Conservation (phyloP, 768 basidiomycete genomes). For the Tylopilus cervinicoccineus region DNA sequence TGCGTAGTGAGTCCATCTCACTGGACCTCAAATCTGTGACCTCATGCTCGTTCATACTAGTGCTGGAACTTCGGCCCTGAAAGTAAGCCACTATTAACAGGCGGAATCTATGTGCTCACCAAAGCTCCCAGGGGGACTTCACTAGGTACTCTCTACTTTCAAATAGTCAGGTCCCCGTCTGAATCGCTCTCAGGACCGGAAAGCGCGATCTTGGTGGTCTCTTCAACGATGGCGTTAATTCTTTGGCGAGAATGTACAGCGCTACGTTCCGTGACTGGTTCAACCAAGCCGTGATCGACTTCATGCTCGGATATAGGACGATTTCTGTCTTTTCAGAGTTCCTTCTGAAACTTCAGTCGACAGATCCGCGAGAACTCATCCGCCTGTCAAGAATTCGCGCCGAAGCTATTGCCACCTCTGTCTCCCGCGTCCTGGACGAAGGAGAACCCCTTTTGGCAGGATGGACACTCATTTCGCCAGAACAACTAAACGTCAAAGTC, state of each 20-base stretch:
- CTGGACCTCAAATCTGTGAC: not conserved
- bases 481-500: slow-evolving; percentile 64
- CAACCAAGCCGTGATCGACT: slow-evolving; percentile 92
- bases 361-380: slow-evolving; percentile 89
- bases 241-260: slow-evolving; percentile 84
- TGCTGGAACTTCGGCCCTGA: slow-evolving; percentile 94
- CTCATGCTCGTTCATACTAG: slow-evolving; percentile 38
- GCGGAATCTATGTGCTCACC: slow-evolving; percentile 5
- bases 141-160: slow-evolving; percentile 52
- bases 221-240: slow-evolving; percentile 95
- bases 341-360: slow-evolving; percentile 77
- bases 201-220: slow-evolving; percentile 90
- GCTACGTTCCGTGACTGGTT: slow-evolving; percentile 96
- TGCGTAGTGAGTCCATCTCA: slow-evolving; percentile 58
- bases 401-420: slow-evolving; percentile 89
- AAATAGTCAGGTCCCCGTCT: not conserved
- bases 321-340: slow-evolving; percentile 92
- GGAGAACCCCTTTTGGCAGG: slow-evolving; percentile 77
- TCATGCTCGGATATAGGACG: slow-evolving; percentile 84
- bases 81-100: slow-evolving; percentile 46
- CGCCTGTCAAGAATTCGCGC: slow-evolving; percentile 85
- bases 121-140: slow-evolving; percentile 65
- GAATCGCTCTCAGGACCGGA: slow-evolving; percentile 63
- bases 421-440: slow-evolving; percentile 69
- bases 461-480: slow-evolving; percentile 91